Conservation (phyloP, 164 flowering plant species). For the Macadamia tetraphylla region DNA sequence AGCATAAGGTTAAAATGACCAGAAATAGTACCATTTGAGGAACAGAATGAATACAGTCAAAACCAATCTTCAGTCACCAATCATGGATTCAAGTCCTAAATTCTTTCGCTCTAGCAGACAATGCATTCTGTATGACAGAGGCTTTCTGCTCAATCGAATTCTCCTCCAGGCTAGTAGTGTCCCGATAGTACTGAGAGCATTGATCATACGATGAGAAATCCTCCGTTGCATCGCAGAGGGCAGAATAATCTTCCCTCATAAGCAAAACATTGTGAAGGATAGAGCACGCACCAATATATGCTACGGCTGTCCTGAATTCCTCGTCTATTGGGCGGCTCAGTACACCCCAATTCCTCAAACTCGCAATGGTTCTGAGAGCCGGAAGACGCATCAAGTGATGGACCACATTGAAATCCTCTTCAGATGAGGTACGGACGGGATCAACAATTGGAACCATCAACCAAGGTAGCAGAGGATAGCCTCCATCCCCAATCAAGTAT, state of each 20-base stretch:
- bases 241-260: constrained; percentile 67
- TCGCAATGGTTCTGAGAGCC: constrained; percentile 36
- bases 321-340: constrained; percentile 52
- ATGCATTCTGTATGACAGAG: constrained; percentile 36
- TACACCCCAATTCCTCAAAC: constrained; percentile 80
- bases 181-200: constrained; percentile 16
- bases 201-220: constrained; percentile 27
- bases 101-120: constrained; percentile 42
- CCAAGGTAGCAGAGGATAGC: constrained; percentile 85
- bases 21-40: background rate
- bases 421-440: constrained; percentile 32
- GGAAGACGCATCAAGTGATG: constrained; percentile 32
- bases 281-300: constrained; percentile 70
- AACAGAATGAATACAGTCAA: background rate
- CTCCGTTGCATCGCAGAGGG: constrained; percentile 29
- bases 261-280: constrained; percentile 82
- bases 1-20: background rate
- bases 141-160: constrained; percentile 22
- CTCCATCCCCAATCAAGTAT: constrained; percentile 54
- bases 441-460: constrained; percentile 52
- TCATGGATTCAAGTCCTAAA: background rate
- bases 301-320: constrained; percentile 58
- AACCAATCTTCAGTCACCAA: background rate
- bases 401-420: constrained; percentile 48
- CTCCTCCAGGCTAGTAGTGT: constrained; percentile 26